Percentiles rank a stretch among this genome's conserved stretches.
These are phyloP conservation scores for Sporothrix schenckii DNA, from an alignment of 2,329 filamentous ascomycete species.

Conservation along the genomic window DNA sequence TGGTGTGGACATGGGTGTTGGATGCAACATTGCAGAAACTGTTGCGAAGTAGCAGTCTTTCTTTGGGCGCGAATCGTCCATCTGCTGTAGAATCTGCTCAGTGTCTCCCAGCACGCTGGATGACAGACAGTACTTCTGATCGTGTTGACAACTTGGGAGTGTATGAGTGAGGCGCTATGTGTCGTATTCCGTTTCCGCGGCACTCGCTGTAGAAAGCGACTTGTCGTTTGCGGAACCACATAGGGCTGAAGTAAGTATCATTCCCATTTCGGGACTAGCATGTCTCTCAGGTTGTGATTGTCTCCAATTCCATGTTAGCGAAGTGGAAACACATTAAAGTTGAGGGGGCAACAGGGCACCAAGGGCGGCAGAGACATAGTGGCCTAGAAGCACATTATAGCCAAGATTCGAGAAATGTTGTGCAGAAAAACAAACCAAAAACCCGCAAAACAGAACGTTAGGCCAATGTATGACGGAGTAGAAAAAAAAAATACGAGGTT, in stretches of 20 bases:
- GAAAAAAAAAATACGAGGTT: slow-evolving; percentile 24
- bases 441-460: not conserved
- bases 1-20: slow-evolving; percentile 15
- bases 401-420: slow-evolving; percentile 11
- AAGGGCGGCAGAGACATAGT: not conserved
- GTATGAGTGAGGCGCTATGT: not conserved
- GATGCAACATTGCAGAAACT: slow-evolving; percentile 27
- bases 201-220: slow-evolving; percentile 16
- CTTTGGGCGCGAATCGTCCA: not conserved
- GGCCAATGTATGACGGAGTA: slow-evolving; percentile 25
- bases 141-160: not conserved
- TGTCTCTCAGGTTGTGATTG: not conserved
- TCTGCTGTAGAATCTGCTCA: not conserved
- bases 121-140: not conserved
- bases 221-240: slow-evolving; percentile 22
- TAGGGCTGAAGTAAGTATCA: slow-evolving; percentile 29
- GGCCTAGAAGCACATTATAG: not conserved
- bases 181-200: not conserved
- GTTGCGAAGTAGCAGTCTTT: slow-evolving; percentile 2
- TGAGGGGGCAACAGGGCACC: not conserved
- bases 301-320: slow-evolving; percentile 16
- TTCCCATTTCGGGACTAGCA: not conserved
- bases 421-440: not conserved
- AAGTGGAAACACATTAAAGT: not conserved
- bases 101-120: too few relatives aligned